Percentiles rank a stretch among this genome's conserved stretches.
Evolutionary conservation across 169 alveolate genomes (phyloP).

Genomic region (Plasmodium falciparum): DNA sequence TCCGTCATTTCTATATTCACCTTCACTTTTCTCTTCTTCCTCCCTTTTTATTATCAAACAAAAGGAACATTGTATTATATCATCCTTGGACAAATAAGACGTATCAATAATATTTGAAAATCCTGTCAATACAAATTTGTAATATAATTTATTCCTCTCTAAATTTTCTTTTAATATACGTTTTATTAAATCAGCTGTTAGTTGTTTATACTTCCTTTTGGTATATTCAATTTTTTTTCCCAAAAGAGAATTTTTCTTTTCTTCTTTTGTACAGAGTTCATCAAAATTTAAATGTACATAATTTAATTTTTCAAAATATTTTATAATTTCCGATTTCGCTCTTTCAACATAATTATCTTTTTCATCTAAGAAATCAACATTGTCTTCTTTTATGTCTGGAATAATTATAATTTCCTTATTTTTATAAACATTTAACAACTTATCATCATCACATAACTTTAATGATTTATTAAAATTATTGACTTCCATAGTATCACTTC

Average conservation of each 20-base stretch:
- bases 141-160: constrained; percentile 35
- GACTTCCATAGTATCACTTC: not conserved
- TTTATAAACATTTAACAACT: not conserved
- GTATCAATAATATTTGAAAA: constrained; percentile 29
- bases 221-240: constrained; percentile 76
- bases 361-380: not conserved
- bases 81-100: constrained; percentile 15
- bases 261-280: constrained; percentile 65
- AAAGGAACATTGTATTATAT: constrained; percentile 33
- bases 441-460: not conserved
- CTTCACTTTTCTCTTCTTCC: not conserved
- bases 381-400: constrained; percentile 21
- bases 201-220: constrained; percentile 44
- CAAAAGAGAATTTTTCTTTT: constrained; percentile 62
- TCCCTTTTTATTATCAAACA: constrained; percentile 23
- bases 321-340: constrained; percentile 13
- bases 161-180: constrained; percentile 70
- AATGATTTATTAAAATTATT: not conserved
- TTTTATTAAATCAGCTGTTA: constrained; percentile 58
- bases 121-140: constrained; percentile 34
- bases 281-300: constrained; percentile 40
- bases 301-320: constrained; percentile 50
- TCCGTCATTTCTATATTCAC: too few relatives aligned
- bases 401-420: constrained; percentile 30
- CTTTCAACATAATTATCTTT: constrained; percentile 12